Conservation (phyloP, 345 rosid genomes). For the Turritis glabra region DNA sequence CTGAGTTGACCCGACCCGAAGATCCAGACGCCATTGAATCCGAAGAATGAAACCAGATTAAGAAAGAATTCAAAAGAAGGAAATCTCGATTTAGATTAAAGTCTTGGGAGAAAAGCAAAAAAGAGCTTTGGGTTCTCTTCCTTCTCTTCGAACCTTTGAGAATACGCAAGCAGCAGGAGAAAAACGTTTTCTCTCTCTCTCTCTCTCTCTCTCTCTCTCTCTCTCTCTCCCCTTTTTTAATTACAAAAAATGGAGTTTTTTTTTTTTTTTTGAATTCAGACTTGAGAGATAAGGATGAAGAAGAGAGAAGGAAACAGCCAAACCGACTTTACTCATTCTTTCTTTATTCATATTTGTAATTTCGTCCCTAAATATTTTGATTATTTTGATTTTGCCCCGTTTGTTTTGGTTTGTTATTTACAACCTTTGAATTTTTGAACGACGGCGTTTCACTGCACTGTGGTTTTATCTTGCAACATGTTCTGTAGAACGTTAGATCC, state of each 20-base stretch:
- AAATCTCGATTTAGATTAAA: constrained; percentile 3
- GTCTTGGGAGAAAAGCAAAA: constrained; percentile 24
- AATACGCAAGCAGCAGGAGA: constrained; percentile 30
- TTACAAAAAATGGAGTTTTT: constrained; percentile 7
- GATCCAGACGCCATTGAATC: constrained; percentile 83
- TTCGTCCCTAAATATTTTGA: background rate
- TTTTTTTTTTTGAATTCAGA: background rate
- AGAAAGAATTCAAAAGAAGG: background rate
- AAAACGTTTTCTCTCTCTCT: constrained; percentile 13
- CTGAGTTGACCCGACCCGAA: constrained; percentile 65
- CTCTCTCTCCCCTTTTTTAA: background rate
- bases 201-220: background rate
- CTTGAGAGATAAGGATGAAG: constrained; percentile 33
- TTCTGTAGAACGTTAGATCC: too few species aligned
- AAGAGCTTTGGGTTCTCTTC: constrained; percentile 27
- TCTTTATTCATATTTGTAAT: background rate
- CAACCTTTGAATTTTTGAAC: background rate
- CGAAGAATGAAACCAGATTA: constrained; percentile 4
- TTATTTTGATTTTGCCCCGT: background rate
- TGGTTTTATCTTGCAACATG: too few species aligned
- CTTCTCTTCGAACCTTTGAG: constrained; percentile 26
- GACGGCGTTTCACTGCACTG: background rate
- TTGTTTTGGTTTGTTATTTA: background rate
- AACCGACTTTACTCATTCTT: background rate
- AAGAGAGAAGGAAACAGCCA: background rate